Conservation (phyloP, 768 basidiomycete species). For the Naganishia vishniacii region DNA sequence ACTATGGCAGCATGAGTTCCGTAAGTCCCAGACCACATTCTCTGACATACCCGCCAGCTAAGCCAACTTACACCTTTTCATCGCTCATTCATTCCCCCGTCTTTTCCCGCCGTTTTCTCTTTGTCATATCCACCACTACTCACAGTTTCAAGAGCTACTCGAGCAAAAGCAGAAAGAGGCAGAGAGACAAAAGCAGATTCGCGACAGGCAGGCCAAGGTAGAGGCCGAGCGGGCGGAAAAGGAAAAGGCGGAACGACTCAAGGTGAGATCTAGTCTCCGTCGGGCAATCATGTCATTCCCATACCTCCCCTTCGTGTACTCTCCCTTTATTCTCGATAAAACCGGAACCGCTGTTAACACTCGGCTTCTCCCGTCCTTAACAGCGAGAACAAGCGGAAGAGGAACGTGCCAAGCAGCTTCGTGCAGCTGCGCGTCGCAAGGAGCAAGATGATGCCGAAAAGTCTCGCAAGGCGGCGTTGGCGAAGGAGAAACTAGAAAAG, state of each 20-base stretch:
- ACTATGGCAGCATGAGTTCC: constrained; percentile 9
- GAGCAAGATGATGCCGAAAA: constrained; percentile 20
- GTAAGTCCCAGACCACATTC: too few species aligned
- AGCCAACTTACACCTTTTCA: too few species aligned
- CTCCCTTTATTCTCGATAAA: too few species aligned
- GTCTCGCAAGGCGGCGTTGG: constrained; percentile 4
- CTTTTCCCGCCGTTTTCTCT: background rate
- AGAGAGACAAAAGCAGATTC: constrained; percentile 6
- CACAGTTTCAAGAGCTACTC: constrained; percentile 19
- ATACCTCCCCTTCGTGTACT: too few species aligned
- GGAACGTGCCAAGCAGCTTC: constrained; percentile 21
- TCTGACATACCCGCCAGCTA: too few species aligned
- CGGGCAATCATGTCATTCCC: too few species aligned
- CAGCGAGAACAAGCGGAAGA: constrained; percentile 23
- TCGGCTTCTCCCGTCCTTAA: background rate
- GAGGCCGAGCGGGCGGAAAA: constrained; percentile 12
- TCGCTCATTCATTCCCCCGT: background rate
- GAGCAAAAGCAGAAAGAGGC: constrained; percentile 18
- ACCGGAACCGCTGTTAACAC: too few species aligned
- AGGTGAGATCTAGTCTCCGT: background rate
- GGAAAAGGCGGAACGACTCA: constrained; percentile 16
- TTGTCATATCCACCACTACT: too few species aligned
- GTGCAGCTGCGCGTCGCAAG: constrained; percentile 16
- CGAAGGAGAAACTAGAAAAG: background rate
- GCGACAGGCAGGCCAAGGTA: constrained; percentile 13